These are phyloP conservation scores for Iodosphaeria phyllophila DNA, from an alignment of 2,329 filamentous ascomycete genomes.

Conservation along the genomic window DNA sequence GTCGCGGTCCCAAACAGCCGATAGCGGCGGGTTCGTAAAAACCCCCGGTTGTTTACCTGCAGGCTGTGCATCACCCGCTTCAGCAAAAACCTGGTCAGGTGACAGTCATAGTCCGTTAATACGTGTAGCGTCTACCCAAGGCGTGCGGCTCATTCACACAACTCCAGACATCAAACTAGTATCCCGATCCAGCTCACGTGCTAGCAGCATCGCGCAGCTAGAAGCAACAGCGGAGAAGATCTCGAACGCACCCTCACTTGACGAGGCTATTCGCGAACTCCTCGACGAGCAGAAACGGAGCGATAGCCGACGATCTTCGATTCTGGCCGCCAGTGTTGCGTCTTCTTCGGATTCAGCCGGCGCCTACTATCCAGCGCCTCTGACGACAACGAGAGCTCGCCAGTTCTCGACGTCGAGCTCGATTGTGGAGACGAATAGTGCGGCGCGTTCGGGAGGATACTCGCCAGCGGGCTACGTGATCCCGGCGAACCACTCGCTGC, in stretches of 20 bases:
- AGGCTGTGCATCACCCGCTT: too few species aligned
- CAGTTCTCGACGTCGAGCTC: constrained; percentile 33
- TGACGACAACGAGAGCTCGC: constrained; percentile 18
- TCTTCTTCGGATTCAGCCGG: constrained; percentile 11
- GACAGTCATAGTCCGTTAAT: too few species aligned
- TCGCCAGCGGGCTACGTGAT: constrained; percentile 50
- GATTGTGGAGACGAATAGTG: constrained; percentile 51
- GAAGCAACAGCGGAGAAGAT: constrained; percentile 60
- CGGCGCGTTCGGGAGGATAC: constrained; percentile 50
- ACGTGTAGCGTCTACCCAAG: constrained; percentile 24
- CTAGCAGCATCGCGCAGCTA: constrained; percentile 51
- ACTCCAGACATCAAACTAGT: constrained; percentile 43
- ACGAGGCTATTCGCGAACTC: constrained; percentile 57
- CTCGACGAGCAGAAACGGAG: constrained; percentile 52
- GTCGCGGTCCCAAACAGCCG: too few species aligned
- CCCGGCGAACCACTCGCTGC: constrained; percentile 44
- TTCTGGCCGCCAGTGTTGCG: constrained; percentile 29
- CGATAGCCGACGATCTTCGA: constrained; percentile 47
- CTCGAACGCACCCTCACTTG: constrained; percentile 57
- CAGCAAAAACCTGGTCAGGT: too few species aligned
- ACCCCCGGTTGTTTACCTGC: too few species aligned
- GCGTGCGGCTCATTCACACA: constrained; percentile 33
- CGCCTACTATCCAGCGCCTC: constrained; percentile 6
- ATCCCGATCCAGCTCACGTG: constrained; percentile 27
- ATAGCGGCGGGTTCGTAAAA: too few species aligned